Base-by-base conservation (phyloP, 306 rosid genomes). In the Cucurbita argyrosperma region DNA sequence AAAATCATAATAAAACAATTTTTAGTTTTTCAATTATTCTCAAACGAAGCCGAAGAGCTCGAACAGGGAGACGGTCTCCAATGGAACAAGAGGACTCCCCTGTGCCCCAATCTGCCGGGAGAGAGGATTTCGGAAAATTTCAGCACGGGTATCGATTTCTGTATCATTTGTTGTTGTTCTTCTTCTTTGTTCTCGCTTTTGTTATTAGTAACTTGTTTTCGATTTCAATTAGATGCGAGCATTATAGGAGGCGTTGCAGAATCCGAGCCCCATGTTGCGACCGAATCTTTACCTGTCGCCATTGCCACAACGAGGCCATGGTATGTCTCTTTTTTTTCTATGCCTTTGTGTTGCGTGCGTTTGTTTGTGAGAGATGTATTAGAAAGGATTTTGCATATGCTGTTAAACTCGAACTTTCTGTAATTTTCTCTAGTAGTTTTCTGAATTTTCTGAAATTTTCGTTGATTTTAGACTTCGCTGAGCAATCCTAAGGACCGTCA, bases 231-330 rank as follows among this genome's bases (percentile, higher is more conserved):
- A 85, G 92, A 47, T 87, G 96, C 78, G 79, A 80, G 23, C 92
- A 90, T 78, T 90, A 90, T 15, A 77, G 69, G 77, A 82, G 91
- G 70, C 79, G 90, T 40, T 88, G 93, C 86, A 86, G 72, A 71
- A 86, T 90, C 77, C 89, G 88, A 62, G 84, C 96, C 12, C 93
- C 93, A 0, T 90, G 96, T 50, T 90, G 96, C 76, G 83, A 86
- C 65, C 82, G 78, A 76, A 79, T 86, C 64, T 90, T 86, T 55
- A 62, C 82, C 11, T 90, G 93, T 74, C 89, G 91, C 74, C 92
- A 90, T 66, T 90, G 93, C 80, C 93, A 88, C 84, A 88, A 88
- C 89, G 88, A 90, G 8, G 82, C 88, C 82, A 76, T 63, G 80
- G 96, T 67, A 0, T 69, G 52, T 51, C 40, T 5, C 39, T 19